phyloP scores from a whole-genome alignment of 768 basidiomycete species.

The Tricholoma sp. region DNA sequence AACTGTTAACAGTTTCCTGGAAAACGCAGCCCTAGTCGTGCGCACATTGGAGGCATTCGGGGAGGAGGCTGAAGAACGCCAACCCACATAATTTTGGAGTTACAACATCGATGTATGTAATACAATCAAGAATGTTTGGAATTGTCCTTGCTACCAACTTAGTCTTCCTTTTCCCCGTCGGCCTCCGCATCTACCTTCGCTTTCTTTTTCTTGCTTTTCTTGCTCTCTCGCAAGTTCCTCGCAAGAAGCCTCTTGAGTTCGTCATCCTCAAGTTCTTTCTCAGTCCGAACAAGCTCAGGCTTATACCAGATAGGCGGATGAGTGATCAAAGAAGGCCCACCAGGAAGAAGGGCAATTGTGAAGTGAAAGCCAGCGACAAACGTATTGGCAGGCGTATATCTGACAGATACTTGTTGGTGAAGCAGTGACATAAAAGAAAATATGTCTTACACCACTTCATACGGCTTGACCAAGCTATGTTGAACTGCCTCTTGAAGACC shows the following conservation, averaged over 20 bases:
- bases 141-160: slow-evolving; percentile 5
- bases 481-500: slow-evolving; percentile 95
- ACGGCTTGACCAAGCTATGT: slow-evolving; percentile 89
- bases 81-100: slow-evolving; percentile 10
- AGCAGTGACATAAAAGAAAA: neutral
- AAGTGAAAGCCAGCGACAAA: slow-evolving; percentile 96
- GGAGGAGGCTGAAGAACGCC: slow-evolving; percentile 46
- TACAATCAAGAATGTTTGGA: slow-evolving; percentile 1
- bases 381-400: slow-evolving; percentile 77
- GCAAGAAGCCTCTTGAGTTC: slow-evolving; percentile 76
- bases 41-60: slow-evolving; percentile 81
- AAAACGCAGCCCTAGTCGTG: slow-evolving; percentile 82
- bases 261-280: slow-evolving; percentile 85
- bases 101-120: neutral
- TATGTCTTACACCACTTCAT: slow-evolving; percentile 80
- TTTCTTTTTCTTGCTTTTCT: slow-evolving; percentile 90
- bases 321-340: slow-evolving; percentile 83
- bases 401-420: slow-evolving; percentile 20
- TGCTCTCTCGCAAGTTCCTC: slow-evolving; percentile 78
- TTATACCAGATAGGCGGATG: slow-evolving; percentile 92
- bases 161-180: slow-evolving; percentile 27
- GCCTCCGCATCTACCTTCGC: slow-evolving; percentile 52
- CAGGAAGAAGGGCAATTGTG: slow-evolving; percentile 89
- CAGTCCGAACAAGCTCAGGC: slow-evolving; percentile 83
- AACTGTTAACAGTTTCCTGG: slow-evolving; percentile 80